Evolutionary conservation across 2,329 filamentous ascomycete genomes (phyloP), one percentile per base, ranked within the genome.

Genomic region (Arachnomyces sp.): DNA sequence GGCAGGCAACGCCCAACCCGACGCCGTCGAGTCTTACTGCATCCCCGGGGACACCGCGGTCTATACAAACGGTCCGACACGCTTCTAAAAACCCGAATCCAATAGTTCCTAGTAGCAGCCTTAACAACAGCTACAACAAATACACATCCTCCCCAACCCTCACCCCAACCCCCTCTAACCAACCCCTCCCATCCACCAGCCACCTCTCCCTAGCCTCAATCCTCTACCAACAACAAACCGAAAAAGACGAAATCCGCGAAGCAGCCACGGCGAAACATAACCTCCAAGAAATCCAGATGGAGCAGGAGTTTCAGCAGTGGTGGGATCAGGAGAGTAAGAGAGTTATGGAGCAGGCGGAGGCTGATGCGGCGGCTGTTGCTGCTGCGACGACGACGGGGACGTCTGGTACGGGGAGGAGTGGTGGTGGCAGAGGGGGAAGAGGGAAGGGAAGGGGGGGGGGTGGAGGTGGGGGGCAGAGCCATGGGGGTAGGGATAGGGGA

Each of bases 261-360:
- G 86, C 88, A 1, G 81, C 81, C 8, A 65, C 60, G 11, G 85
- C 88, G 2, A 95, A 94, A 64, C 77, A 90, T 41, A 92, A 85
- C 47, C 67, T 98, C 20, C 81, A 93, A 55, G 92, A 96, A 47
- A 98, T 98, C 43, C 92, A 98, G 59, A 80, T 92, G 49, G 92
- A 98, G 63, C 92, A 98, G 57, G 87, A 87, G 38, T 98, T 98
- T 58, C 86, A 95, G 58, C 81, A 93, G 58, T 94, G 89, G 88
- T 94, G 88, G 88, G 86, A 93, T 49, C 80, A 84, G 46, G 89
- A 94, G 61, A 87, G 81, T 52, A 73, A 74, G 44, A 73, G 84
- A 18, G 76, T 82, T 29, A 81, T 82, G 48, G 77, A 82, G 49
- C 78, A 79, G 45, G 74, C 76, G 45, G 70, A 71, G 35, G 51